Evolutionary conservation across 345 rosid species (phyloP), one percentile per base, ranked within the genome.

Genomic region (Schrenkiella parvula): DNA sequence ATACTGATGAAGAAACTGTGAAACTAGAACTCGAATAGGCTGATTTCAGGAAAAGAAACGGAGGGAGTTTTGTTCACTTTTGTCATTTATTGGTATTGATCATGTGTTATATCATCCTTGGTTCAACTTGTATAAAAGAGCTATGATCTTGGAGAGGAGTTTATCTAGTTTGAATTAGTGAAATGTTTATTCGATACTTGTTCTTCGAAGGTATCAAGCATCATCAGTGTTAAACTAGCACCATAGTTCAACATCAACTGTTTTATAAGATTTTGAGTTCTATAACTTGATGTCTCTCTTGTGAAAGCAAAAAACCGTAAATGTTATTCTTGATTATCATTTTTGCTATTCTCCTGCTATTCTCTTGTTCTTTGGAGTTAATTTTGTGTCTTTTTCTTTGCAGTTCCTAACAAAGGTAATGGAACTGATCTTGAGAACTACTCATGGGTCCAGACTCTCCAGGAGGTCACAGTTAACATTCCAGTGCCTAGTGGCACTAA

Each of bases 371-470:
- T 19, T 4, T 55, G 0, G 37, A 64, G 19, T 46, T 55, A 15
- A 77, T 14, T 47, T 47, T 39, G 18, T 21, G 32, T 71, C 4
- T 35, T 17, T 71, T 18, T 60, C 13, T 22, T 11, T 66, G 80
- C 88, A 95, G 99, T 68, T 78, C 98, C 97, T 59, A 95, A 95
- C 81, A 78, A 80, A 53, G 99, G 99, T 21, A 92, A 95, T 73
- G 98, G 98, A 38, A 87, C 83, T 72, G 98, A 95, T 80, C 78
- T 95, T 63, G 97, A 95, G 70, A 83, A 85, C 14, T 87, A 95
- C 76, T 92, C 93, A 8, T 95, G 99, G 99, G 87, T 87, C n/a
- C 99, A 95, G 69, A 81, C 85, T 52, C 85, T 95, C 44, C 92
- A 87, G 75, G 99, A 92, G 89, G 93, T 89, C 13, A 84, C 82